These are phyloP conservation scores for Coemansia umbellata DNA, from an alignment of 192 early-diverging fungal genomes.

Conservation along the genomic window DNA sequence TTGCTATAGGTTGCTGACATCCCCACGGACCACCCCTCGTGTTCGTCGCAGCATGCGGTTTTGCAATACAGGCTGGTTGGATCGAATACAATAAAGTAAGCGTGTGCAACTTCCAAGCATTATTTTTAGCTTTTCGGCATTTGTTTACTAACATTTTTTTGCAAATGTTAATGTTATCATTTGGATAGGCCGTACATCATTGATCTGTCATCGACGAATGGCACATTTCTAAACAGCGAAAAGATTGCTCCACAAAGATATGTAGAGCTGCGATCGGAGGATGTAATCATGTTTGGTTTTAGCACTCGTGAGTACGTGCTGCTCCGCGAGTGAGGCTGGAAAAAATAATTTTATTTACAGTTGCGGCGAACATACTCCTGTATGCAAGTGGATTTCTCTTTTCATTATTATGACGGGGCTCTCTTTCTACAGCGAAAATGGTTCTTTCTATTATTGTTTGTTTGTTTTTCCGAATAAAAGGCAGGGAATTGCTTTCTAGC, in stretches of 20 bases:
- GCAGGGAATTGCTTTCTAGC: too few relatives aligned
- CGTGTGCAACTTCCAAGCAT: not conserved
- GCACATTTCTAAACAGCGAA: constrained; percentile 81
- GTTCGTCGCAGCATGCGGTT: constrained; percentile 92
- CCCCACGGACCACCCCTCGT: constrained; percentile 92
- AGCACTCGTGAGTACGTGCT: constrained; percentile 91
- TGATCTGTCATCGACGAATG: constrained; percentile 89
- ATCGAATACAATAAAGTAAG: constrained; percentile 28
- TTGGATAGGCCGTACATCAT: constrained; percentile 82
- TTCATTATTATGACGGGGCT: not conserved
- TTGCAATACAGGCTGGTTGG: constrained; percentile 77
- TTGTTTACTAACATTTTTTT: not conserved
- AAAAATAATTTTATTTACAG: too few relatives aligned
- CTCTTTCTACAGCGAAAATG: too few relatives aligned
- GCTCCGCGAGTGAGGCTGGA: constrained; percentile 62
- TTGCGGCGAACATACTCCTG: too few relatives aligned
- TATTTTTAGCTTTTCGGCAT: not conserved
- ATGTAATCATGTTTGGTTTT: constrained; percentile 87
- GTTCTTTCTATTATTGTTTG: too few relatives aligned
- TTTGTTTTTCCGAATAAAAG: too few relatives aligned
- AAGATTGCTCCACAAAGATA: constrained; percentile 72
- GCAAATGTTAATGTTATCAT: not conserved
- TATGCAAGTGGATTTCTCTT: not conserved
- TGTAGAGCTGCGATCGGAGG: constrained; percentile 76
- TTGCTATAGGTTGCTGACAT: constrained; percentile 77